Evolutionary conservation across 345 rosid species (phyloP).

Genomic region (Acer campestre): DNA sequence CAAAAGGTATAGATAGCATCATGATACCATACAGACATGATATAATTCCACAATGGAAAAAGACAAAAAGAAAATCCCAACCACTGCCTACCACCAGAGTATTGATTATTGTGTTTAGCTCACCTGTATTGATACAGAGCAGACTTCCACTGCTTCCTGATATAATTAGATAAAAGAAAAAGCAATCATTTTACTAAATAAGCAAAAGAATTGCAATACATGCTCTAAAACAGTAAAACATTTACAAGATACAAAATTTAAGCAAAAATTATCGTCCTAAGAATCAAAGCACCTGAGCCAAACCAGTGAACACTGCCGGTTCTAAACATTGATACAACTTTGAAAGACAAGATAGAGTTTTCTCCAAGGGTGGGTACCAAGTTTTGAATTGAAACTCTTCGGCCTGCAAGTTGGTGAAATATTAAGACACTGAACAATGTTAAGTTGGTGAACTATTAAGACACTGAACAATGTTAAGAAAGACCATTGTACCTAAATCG

Average conservation of each 20-base stretch:
- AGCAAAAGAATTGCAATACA: constrained; percentile 1
- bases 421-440: not conserved
- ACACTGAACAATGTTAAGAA: no score
- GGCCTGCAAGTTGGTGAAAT: constrained; percentile 44
- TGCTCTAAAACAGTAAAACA: not conserved
- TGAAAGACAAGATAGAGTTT: constrained; percentile 86
- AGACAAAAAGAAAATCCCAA: no score
- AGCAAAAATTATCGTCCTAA: not conserved
- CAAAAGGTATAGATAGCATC: not conserved
- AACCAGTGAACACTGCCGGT: constrained; percentile 85
- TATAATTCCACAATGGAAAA: no score
- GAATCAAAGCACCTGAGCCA: constrained; percentile 76
- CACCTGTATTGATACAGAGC: constrained; percentile 86
- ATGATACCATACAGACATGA: not conserved
- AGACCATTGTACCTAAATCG: no score
- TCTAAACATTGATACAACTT: constrained; percentile 89
- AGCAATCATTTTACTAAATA: constrained; percentile 21
- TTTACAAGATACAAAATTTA: not conserved
- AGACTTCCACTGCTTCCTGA: constrained; percentile 98
- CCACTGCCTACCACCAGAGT: no score
- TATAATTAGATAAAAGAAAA: constrained; percentile 25
- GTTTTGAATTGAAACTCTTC: constrained; percentile 65
- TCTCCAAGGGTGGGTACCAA: constrained; percentile 97
- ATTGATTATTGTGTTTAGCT: constrained; percentile 33
- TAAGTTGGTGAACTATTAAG: no score